Base-by-base conservation (phyloP, 2,329 filamentous ascomycete species). In the Neofusicoccum umdonicola region DNA sequence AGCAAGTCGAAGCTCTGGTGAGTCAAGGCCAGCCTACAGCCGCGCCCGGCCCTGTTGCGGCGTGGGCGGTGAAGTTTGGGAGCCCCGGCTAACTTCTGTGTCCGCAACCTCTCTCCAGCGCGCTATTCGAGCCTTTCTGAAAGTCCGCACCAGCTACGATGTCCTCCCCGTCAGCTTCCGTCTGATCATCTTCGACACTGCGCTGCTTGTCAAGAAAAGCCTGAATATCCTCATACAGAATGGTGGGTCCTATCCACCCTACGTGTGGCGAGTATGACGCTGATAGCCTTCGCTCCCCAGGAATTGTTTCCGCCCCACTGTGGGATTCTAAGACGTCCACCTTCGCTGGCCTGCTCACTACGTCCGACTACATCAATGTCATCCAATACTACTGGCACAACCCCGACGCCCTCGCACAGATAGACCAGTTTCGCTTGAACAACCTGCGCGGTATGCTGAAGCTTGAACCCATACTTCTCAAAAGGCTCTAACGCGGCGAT, bases 361-460 rank as follows among this genome's bases (percentile, higher is more conserved):
- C 93, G 68, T 96, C 93, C 67, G 95, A 99, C 80, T 99, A 95
- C 77, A 96, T 99, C 80, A 99, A 99, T 74, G 90, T 99, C 65
- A 96, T 99, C 45, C 94, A 98, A 77, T 99, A 99, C 80, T 98
- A 99, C 82, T 97, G 93, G 84, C 93, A 98, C 78, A 96, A 95
- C 71, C 95, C 94, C 2, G 92, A 96, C 69, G 90, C 93, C 65
- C 86, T 98, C 67, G 88, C 89, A 69, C 89, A 94, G 74, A 91
- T 99, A 71, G 95, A 98, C 70, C 91, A 97, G 77, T 97, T 99
- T 77, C 89, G 92, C 52, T 81, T 99, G 67, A 94, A 91, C 80
- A 97, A 92, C 74, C 85, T 99, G 65, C 87, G 94, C 85, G 92
- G 93, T 96, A 82, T 66, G 82, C 71, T 58, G 13, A 42, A 42